A percentile compares a stretch with the other conserved stretches of the same genome.
Conservation (phyloP, 768 basidiomycete genomes). For the Russula ochroleuca region DNA sequence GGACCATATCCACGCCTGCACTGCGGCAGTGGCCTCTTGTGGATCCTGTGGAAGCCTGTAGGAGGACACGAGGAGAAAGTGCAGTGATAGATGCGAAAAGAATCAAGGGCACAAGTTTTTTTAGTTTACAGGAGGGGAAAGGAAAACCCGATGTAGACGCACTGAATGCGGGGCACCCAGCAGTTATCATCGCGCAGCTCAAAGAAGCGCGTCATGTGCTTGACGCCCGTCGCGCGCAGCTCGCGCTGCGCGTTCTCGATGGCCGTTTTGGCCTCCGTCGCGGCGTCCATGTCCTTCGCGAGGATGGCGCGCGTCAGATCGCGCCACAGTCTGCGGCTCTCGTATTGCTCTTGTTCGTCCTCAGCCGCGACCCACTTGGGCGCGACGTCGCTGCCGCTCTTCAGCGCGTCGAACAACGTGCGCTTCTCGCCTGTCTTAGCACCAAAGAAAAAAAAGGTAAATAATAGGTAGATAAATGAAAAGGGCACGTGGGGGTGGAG, state of each 20-base stretch:
- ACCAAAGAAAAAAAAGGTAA: too few species aligned
- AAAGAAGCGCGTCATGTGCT: conserved; percentile 79
- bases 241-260: conserved; percentile 95
- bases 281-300: conserved; percentile 88
- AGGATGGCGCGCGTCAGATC: conserved; percentile 81
- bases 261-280: conserved; percentile 81
- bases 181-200: conserved; percentile 70
- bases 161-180: conserved; percentile 80
- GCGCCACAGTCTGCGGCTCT: conserved; percentile 75
- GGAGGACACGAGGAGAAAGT: background rate
- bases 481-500: background rate
- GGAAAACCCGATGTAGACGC: conserved; percentile 32
- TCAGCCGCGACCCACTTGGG: conserved; percentile 85
- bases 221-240: conserved; percentile 58
- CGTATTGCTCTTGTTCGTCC: conserved; percentile 82
- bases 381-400: conserved; percentile 66
- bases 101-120: too few species aligned
- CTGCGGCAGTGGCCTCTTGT: conserved; percentile 55
- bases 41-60: conserved; percentile 68
- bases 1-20: conserved; percentile 78
- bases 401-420: conserved; percentile 78
- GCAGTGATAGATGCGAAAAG: too few species aligned
- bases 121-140: too few species aligned
- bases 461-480: too few species aligned
- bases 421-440: conserved; percentile 63